Conservation (phyloP, 352 stramenopile species). For the Phytophthora tentaculata region DNA sequence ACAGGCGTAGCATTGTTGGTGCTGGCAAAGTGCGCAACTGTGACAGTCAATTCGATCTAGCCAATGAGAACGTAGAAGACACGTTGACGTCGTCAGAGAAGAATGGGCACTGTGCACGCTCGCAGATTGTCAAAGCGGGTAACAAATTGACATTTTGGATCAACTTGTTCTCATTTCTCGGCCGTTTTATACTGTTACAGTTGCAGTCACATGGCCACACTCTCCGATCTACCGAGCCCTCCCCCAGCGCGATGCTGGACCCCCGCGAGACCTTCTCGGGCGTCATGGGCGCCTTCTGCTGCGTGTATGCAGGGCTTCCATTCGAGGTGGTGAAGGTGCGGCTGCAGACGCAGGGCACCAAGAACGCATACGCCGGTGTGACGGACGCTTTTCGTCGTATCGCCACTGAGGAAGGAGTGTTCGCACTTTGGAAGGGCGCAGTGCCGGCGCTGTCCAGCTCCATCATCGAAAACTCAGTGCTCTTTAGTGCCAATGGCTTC, state of each 20-base stretch:
- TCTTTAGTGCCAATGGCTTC: constrained; percentile 88
- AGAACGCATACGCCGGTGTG: constrained; percentile 67
- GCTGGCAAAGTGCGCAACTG: not conserved
- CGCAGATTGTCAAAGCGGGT: not conserved
- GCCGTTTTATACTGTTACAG: constrained; percentile 8
- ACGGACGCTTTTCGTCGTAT: constrained; percentile 75
- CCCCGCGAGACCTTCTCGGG: constrained; percentile 77
- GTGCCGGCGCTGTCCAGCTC: constrained; percentile 87
- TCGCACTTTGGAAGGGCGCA: constrained; percentile 89
- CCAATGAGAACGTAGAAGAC: not conserved
- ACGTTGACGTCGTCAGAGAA: constrained; percentile 12
- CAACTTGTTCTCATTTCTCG: not conserved
- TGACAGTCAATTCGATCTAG: not conserved
- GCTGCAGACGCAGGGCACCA: constrained; percentile 77
- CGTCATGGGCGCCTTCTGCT: constrained; percentile 80
- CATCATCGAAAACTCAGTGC: constrained; percentile 91
- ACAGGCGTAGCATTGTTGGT: constrained; percentile 17
- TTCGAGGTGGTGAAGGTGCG: constrained; percentile 91
- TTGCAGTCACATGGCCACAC: constrained; percentile 9
- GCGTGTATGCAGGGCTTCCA: constrained; percentile 84
- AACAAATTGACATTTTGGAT: no score
- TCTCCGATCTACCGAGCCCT: constrained; percentile 1
- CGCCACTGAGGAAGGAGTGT: constrained; percentile 70
- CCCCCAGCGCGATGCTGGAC: constrained; percentile 59
- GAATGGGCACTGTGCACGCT: not conserved